Evolutionary conservation across 805 yeast genomes (phyloP).

Genomic region (Wickerhamiella kurtzmanii): DNA sequence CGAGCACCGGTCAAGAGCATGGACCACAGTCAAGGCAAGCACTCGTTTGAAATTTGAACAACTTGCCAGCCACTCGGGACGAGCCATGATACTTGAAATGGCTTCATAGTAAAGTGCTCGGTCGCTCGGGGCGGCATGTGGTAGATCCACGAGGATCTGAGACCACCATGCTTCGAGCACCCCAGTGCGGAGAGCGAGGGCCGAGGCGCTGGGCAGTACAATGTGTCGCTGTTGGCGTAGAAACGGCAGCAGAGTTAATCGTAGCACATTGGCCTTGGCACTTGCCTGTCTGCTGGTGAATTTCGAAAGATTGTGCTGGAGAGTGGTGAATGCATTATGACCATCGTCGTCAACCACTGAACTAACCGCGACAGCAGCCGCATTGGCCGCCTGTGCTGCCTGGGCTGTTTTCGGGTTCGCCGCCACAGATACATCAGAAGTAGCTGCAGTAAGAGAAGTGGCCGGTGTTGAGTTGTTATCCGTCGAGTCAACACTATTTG

Average conservation of each 20-base stretch:
- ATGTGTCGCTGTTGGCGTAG: constrained; percentile 22
- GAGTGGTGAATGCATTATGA: constrained; percentile 9
- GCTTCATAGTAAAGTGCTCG: constrained; percentile 30
- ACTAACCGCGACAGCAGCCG: too few species aligned
- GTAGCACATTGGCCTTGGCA: constrained; percentile 25
- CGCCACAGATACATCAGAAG: neutral
- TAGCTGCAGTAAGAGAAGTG: neutral
- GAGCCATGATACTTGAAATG: constrained; percentile 26
- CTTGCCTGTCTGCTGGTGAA: constrained; percentile 12
- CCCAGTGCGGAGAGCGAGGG: constrained; percentile 16
- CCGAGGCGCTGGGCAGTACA: constrained; percentile 13
- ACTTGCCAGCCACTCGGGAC: constrained; percentile 27
- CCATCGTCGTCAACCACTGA: constrained; percentile 1
- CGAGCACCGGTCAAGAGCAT: constrained; percentile 36
- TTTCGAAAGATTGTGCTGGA: constrained; percentile 12
- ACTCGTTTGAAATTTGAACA: constrained; percentile 15
- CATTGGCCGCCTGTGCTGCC: too few species aligned
- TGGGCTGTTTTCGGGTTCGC: neutral
- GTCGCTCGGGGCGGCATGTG: constrained; percentile 25
- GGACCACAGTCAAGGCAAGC: constrained; percentile 41
- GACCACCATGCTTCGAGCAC: constrained; percentile 30
- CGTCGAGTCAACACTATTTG: neutral
- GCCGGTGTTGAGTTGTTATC: neutral
- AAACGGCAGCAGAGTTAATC: constrained; percentile 32
- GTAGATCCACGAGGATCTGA: constrained; percentile 21